Percentiles rank a stretch among this genome's conserved stretches.
phyloP scores from a whole-genome alignment of 176 grass and related monocot genomes.

The Oryza australiensis region DNA sequence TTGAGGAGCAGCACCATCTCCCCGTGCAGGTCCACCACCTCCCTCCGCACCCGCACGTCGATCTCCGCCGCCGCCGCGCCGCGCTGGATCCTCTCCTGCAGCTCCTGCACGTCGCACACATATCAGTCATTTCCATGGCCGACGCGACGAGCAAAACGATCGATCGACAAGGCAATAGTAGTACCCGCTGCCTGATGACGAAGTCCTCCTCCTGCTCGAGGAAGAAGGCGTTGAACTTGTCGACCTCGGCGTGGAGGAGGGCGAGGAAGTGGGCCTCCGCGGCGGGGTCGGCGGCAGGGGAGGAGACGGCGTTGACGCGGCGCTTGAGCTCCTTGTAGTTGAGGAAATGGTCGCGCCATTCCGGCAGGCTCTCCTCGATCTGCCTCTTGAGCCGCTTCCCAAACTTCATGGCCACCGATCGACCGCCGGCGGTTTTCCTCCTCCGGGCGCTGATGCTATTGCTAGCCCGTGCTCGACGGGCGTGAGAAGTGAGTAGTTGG shows the following conservation, averaged over 20 bases:
- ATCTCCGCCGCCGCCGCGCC: conserved; percentile 27
- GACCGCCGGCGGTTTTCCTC: too few relatives aligned
- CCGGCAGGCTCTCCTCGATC: conserved; percentile 86
- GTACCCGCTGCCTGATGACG: conserved; percentile 56
- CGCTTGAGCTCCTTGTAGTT: conserved; percentile 95
- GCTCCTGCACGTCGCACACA: conserved; percentile 39
- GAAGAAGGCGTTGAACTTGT: conserved; percentile 94
- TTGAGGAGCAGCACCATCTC: conserved; percentile 90
- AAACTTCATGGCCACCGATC: conserved; percentile 73
- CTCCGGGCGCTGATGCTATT: too few relatives aligned
- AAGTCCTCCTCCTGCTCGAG: conserved; percentile 95
- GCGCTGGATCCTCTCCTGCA: conserved; percentile 59
- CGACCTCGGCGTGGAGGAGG: conserved; percentile 77
- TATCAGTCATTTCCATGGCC: too few relatives aligned
- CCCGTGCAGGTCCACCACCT: conserved; percentile 79
- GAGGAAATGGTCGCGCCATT: conserved; percentile 77
- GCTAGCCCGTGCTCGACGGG: too few relatives aligned
- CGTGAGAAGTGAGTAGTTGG: too few relatives aligned
- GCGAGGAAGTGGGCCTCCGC: conserved; percentile 62
- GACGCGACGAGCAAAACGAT: too few relatives aligned
- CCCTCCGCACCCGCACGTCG: conserved; percentile 38
- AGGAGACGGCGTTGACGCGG: conserved; percentile 57
- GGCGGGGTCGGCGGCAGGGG: conserved; percentile 22
- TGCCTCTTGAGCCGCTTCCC: conserved; percentile 90
- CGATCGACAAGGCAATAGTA: too few relatives aligned